Percentiles rank a stretch among this genome's conserved stretches.
phyloP scores from a whole-genome alignment of 2,329 filamentous ascomycete genomes.

The Reticulascus tulasneorum region DNA sequence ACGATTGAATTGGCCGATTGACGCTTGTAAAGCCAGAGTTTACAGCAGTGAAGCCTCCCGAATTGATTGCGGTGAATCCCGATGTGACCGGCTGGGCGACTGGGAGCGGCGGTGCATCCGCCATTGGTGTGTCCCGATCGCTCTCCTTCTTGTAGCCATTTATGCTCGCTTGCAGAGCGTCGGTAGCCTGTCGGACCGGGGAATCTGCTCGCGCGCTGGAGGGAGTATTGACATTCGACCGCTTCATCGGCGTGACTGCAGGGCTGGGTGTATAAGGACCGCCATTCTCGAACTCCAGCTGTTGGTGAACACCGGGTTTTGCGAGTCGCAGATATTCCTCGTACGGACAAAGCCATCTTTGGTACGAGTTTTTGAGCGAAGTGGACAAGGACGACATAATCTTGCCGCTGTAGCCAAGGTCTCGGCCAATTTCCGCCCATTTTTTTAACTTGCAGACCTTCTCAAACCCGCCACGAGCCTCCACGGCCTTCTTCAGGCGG shows the following conservation, averaged over 20 bases:
- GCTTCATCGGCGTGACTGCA: slow-evolving; percentile 66
- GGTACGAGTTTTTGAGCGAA: slow-evolving; percentile 96
- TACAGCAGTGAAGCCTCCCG: slow-evolving; percentile 68
- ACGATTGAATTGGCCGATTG: slow-evolving; percentile 42
- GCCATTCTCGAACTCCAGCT: slow-evolving; percentile 88
- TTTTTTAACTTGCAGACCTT: slow-evolving; percentile 97
- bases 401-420: slow-evolving; percentile 96
- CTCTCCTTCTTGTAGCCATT: slow-evolving; percentile 40
- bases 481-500: slow-evolving; percentile 93
- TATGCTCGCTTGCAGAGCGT: slow-evolving; percentile 47
- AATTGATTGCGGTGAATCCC: slow-evolving; percentile 58
- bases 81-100: slow-evolving; percentile 37
- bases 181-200: slow-evolving; percentile 56
- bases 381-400: slow-evolving; percentile 99
- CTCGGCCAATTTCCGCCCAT: slow-evolving; percentile 97
- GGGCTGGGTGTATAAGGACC: slow-evolving; percentile 80
- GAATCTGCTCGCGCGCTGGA: slow-evolving; percentile 60
- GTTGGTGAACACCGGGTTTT: slow-evolving; percentile 94
- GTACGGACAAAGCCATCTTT: slow-evolving; percentile 94
- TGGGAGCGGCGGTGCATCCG: slow-evolving; percentile 37
- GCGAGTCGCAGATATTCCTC: slow-evolving; percentile 89
- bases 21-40: slow-evolving; percentile 67
- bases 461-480: slow-evolving; percentile 90
- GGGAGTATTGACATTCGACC: slow-evolving; percentile 56
- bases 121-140: slow-evolving; percentile 45